These are phyloP conservation scores for Leishmania guyanensis DNA, from an alignment of 208 protist genomes.

Conservation along the genomic window DNA sequence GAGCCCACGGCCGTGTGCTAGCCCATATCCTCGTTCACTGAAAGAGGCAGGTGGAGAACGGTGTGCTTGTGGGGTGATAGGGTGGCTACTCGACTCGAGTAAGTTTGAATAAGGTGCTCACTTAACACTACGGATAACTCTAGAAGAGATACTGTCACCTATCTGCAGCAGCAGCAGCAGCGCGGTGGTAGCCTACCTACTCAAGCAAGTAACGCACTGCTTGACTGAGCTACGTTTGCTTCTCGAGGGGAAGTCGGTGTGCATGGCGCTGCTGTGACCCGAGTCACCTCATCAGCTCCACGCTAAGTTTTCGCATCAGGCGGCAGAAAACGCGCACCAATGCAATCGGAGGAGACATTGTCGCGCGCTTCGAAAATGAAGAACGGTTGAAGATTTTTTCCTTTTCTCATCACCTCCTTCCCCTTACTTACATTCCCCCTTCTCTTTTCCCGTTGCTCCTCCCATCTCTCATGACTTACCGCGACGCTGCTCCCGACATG, in stretches of 20 bases:
- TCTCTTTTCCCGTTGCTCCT: background rate
- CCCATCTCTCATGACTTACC: background rate
- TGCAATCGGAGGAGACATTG: background rate
- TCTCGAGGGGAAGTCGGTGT: no score
- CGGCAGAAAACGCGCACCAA: background rate
- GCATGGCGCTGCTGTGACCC: background rate
- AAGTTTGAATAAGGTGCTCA: background rate
- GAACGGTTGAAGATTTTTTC: background rate
- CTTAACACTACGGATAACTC: background rate
- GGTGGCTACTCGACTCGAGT: background rate
- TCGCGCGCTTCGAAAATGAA: no score
- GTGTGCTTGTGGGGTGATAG: background rate
- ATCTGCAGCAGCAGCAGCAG: background rate
- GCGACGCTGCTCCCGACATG: background rate
- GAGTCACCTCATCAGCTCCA: background rate
- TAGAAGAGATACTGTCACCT: background rate
- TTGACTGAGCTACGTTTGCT: background rate
- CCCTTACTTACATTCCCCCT: background rate
- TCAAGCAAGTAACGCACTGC: background rate
- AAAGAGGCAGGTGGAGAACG: background rate
- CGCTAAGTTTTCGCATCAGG: background rate
- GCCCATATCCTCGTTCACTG: background rate
- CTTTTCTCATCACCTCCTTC: background rate
- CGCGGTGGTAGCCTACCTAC: background rate
- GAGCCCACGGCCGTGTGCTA: conserved; percentile 4